phyloP scores from a whole-genome alignment of 257 asterid species.

The Scutellaria minor region DNA sequence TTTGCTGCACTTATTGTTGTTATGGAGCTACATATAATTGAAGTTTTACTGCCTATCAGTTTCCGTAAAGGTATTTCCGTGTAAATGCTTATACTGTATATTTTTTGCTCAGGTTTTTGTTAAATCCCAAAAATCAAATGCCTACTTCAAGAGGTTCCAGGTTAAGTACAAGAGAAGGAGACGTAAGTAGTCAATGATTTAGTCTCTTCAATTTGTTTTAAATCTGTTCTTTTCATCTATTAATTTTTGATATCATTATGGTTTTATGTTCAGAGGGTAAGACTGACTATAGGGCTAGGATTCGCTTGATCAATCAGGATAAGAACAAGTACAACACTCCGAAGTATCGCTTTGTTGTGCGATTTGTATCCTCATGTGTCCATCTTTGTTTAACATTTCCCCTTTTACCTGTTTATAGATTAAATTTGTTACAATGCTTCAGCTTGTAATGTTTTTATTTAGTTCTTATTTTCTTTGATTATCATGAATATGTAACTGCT shows the following conservation, averaged over 20 bases:
- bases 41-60: background rate
- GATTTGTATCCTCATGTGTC: constrained; percentile 62
- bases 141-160: constrained; percentile 75
- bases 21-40: background rate
- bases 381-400: background rate
- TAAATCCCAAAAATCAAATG: constrained; percentile 61
- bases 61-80: background rate
- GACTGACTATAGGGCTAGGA: constrained; percentile 87
- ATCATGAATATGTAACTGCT: background rate
- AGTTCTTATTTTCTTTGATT: background rate
- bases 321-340: constrained; percentile 88
- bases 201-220: background rate
- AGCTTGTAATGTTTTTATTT: background rate
- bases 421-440: background rate
- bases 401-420: background rate
- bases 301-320: constrained; percentile 83
- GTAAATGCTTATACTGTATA: background rate
- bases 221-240: background rate
- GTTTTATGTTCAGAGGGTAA: constrained; percentile 64
- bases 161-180: constrained; percentile 81
- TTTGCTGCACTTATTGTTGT: background rate
- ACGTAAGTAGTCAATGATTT: constrained; percentile 37
- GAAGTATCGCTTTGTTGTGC: constrained; percentile 73
- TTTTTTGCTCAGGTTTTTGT: constrained; percentile 47
- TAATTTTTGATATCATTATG: background rate